Evolutionary conservation across 176 grass and related monocot species (phyloP).

Genomic region (Oryza punctata): DNA sequence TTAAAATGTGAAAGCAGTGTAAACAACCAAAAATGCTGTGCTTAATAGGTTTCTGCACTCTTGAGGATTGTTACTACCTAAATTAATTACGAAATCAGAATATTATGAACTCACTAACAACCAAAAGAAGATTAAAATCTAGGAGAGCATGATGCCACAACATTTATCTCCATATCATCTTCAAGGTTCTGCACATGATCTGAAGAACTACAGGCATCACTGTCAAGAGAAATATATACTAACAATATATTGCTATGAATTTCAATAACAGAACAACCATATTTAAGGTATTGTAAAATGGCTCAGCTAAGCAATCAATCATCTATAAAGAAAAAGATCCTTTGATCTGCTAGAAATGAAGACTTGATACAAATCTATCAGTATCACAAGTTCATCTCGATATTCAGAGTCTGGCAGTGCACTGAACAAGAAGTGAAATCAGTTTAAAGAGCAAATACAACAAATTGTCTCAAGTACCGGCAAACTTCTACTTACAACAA

Average conservation of each 20-base stretch:
- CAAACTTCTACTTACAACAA: slow-evolving; percentile 32
- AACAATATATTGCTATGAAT: neutral
- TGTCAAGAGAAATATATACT: neutral
- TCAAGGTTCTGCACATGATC: neutral
- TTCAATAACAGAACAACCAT: neutral
- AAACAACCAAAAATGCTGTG: too few species aligned
- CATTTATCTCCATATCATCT: neutral
- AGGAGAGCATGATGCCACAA: neutral
- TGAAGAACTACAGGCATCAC: neutral
- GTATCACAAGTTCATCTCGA: neutral
- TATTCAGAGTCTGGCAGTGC: neutral
- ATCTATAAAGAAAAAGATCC: neutral
- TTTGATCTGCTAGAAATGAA: neutral
- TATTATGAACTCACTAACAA: neutral
- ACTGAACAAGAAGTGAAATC: neutral
- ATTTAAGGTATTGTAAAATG: neutral
- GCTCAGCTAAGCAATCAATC: neutral
- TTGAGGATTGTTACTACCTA: neutral
- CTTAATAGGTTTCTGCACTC: too few species aligned
- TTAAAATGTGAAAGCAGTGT: too few species aligned
- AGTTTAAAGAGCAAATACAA: neutral
- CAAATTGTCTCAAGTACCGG: neutral
- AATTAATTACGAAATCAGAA: neutral
- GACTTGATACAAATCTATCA: neutral
- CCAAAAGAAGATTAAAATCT: neutral